Percentiles rank a stretch among this genome's conserved stretches.
Conservation (phyloP, 805 yeast genomes). For the Ogataea ramenticola region DNA sequence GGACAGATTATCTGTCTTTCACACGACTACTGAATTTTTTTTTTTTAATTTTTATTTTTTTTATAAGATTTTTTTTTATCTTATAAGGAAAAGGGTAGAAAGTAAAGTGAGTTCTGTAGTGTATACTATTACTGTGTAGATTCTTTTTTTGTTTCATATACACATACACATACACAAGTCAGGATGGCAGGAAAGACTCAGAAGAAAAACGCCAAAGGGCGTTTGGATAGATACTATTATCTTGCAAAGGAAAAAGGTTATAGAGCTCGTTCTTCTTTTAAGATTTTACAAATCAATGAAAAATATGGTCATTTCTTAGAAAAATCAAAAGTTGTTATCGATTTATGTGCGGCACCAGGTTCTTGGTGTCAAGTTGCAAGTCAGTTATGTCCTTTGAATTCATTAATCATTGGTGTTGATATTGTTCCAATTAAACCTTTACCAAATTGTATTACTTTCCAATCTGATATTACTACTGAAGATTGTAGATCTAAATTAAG, state of each 20-base stretch:
- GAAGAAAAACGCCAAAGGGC: conserved; percentile 96
- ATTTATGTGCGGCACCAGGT: conserved; percentile 98
- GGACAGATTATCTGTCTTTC: too few relatives aligned
- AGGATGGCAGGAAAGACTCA: conserved; percentile 66
- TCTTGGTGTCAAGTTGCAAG: conserved; percentile 99
- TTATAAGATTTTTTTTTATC: too few relatives aligned
- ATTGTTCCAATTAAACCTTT: conserved; percentile 95
- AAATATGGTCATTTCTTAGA: conserved; percentile 94
- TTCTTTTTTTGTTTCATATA: too few relatives aligned
- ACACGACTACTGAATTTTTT: too few relatives aligned
- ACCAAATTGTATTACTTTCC: conserved; percentile 91
- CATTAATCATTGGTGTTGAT: conserved; percentile 97
- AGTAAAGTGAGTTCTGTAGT: too few relatives aligned
- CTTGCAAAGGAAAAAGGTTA: conserved; percentile 97
- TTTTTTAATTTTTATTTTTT: too few relatives aligned
- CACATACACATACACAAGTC: not conserved
- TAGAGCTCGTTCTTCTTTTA: conserved; percentile 97
- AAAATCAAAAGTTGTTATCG: conserved; percentile 91
- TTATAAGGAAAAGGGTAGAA: too few relatives aligned
- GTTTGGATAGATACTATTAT: conserved; percentile 94
- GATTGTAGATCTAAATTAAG: conserved; percentile 92
- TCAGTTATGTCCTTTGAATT: conserved; percentile 84
- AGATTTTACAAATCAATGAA: conserved; percentile 89
- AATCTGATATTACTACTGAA: conserved; percentile 95
- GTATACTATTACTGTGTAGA: too few relatives aligned